phyloP scores from a whole-genome alignment of 768 basidiomycete genomes.

The Amyloporia xantha region DNA sequence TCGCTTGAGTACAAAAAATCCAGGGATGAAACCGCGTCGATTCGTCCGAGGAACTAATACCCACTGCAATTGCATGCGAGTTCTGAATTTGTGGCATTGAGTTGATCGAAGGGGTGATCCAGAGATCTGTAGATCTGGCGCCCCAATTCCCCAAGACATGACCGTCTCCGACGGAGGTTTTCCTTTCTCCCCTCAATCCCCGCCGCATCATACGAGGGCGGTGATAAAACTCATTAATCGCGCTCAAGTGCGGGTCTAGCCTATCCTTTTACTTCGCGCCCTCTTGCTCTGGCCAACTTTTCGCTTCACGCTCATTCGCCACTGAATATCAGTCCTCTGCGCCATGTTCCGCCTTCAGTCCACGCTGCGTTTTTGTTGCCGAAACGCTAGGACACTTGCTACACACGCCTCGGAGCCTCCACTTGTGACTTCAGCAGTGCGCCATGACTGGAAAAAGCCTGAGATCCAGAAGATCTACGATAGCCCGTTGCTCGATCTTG shows the following conservation, averaged over 20 bases:
- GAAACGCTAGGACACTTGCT: conserved; percentile 47
- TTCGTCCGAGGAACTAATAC: too few species aligned
- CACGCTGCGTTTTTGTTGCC: not conserved
- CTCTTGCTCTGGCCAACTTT: not conserved
- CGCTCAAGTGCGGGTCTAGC: too few species aligned
- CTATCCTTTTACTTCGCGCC: not conserved
- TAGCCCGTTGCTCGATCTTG: conserved; percentile 78
- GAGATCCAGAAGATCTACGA: conserved; percentile 88
- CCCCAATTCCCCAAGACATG: not conserved
- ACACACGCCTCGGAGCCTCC: conserved; percentile 42
- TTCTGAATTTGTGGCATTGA: too few species aligned
- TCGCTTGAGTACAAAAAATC: too few species aligned
- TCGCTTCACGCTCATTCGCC: not conserved
- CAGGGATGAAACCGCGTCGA: too few species aligned
- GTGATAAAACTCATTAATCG: not conserved
- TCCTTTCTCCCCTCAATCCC: not conserved
- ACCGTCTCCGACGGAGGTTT: not conserved
- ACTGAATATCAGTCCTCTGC: not conserved
- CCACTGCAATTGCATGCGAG: too few species aligned
- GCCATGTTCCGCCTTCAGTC: not conserved
- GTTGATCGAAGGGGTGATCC: not conserved
- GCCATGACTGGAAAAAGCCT: conserved; percentile 65
- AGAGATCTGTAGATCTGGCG: not conserved
- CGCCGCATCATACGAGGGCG: not conserved
- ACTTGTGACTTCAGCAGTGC: conserved; percentile 24